Conservation (phyloP, 306 rosid species). For the Heteromeles arbutifolia region DNA sequence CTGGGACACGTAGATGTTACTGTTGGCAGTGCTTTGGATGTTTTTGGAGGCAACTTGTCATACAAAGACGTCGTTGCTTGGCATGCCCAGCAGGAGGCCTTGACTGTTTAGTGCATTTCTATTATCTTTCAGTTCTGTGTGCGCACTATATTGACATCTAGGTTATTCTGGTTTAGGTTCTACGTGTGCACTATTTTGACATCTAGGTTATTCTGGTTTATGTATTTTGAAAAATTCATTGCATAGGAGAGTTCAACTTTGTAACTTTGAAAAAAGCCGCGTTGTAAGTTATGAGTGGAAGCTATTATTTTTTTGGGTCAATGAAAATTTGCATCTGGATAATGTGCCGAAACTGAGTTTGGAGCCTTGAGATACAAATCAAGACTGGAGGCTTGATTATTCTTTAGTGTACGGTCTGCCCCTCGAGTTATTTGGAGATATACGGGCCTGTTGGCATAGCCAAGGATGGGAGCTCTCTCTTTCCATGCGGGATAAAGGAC, state of each 20-base stretch:
- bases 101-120: conserved; percentile 23
- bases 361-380: background rate
- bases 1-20: conserved; percentile 68
- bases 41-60: conserved; percentile 64
- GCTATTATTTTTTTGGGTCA: background rate
- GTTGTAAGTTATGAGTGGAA: background rate
- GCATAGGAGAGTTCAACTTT: background rate
- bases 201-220: background rate
- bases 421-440: too few relatives aligned
- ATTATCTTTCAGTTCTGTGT: background rate
- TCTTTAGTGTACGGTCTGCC: too few relatives aligned
- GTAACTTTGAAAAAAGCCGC: background rate
- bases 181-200: too few relatives aligned
- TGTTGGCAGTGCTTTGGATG: conserved; percentile 85
- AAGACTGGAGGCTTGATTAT: background rate
- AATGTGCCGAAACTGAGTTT: background rate
- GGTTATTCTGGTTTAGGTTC: background rate
- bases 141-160: background rate
- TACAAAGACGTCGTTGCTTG: conserved; percentile 70
- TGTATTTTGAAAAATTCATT: background rate
- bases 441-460: too few relatives aligned
- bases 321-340: background rate
- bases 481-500: too few relatives aligned
- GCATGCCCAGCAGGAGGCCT: conserved; percentile 55
- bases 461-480: too few relatives aligned